A percentile compares a stretch with the other conserved stretches of the same genome.
Conservation (phyloP, 2,329 filamentous ascomycete genomes). For the Botrytis deweyae region DNA sequence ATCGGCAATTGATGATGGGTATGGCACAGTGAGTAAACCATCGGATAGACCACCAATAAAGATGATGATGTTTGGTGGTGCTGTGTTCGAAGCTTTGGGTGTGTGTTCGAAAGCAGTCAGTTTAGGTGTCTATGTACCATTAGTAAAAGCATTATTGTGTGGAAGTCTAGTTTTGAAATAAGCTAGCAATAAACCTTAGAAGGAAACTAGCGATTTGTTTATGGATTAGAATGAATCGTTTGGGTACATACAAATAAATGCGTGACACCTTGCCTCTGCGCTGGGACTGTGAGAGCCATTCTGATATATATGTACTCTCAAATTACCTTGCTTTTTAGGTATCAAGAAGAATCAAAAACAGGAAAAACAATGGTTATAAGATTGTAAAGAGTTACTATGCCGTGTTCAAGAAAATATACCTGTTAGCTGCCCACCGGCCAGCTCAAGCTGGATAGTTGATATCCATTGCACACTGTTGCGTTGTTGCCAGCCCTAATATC, state of each 20-base stretch:
- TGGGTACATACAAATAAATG: conserved; percentile 27
- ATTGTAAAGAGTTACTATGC: neutral
- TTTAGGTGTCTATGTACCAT: conserved; percentile 29
- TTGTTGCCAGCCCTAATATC: neutral
- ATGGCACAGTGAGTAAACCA: conserved; percentile 50
- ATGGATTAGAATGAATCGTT: neutral
- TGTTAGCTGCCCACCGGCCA: neutral
- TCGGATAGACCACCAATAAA: conserved; percentile 57
- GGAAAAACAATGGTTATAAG: neutral
- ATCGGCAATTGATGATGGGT: conserved; percentile 44
- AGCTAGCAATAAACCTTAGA: neutral
- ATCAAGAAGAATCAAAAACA: neutral
- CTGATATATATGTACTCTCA: neutral
- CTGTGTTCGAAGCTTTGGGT: conserved; percentile 24
- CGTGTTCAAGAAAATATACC: neutral
- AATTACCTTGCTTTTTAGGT: neutral
- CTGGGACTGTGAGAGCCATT: conserved; percentile 2
- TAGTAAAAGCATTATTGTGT: neutral
- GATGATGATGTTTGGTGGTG: conserved; percentile 47
- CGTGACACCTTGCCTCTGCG: conserved; percentile 23
- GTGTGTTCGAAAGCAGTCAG: conserved; percentile 40
- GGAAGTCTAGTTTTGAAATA: neutral
- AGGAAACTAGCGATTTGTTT: neutral
- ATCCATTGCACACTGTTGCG: neutral
- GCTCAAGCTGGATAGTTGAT: neutral